These are phyloP conservation scores for Suillus clintonianus DNA, from an alignment of 768 basidiomycete species.

Conservation along the genomic window DNA sequence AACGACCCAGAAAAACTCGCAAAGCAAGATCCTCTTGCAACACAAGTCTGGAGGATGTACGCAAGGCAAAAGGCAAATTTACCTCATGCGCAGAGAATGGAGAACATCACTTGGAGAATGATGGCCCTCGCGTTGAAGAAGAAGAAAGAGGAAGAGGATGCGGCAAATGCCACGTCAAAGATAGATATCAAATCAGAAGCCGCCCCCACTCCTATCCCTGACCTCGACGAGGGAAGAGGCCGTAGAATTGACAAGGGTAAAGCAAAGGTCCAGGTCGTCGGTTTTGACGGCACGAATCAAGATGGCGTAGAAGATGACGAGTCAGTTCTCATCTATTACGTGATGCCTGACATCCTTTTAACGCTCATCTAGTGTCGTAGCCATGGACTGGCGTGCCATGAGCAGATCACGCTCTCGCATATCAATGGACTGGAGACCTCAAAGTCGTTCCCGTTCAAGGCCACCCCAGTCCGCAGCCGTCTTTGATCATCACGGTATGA, in stretches of 20 bases:
- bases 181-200: slow-evolving; percentile 26
- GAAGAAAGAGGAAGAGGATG: slow-evolving; percentile 74
- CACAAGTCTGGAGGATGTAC: slow-evolving; percentile 98
- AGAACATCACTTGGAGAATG: slow-evolving; percentile 98
- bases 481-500: slow-evolving; percentile 47
- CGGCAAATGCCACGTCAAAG: slow-evolving; percentile 16
- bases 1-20: slow-evolving; percentile 67
- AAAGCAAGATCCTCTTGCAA: slow-evolving; percentile 87
- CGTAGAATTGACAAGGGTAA: slow-evolving; percentile 82
- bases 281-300: slow-evolving; percentile 77
- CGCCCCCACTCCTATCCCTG: slow-evolving; percentile 6
- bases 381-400: slow-evolving; percentile 94
- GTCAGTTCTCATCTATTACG: slow-evolving; percentile 47
- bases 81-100: slow-evolving; percentile 94
- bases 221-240: slow-evolving; percentile 56
- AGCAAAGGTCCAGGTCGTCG: slow-evolving; percentile 72
- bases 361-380: slow-evolving; percentile 44
- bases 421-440: slow-evolving; percentile 89
- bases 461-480: slow-evolving; percentile 56
- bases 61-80: slow-evolving; percentile 85
- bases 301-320: slow-evolving; percentile 73
- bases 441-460: slow-evolving; percentile 76
- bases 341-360: slow-evolving; percentile 21
- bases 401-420: slow-evolving; percentile 89
- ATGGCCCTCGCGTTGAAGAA: slow-evolving; percentile 95